phyloP scores from a whole-genome alignment of 441 rosid genomes.

The Populus hybrid region DNA sequence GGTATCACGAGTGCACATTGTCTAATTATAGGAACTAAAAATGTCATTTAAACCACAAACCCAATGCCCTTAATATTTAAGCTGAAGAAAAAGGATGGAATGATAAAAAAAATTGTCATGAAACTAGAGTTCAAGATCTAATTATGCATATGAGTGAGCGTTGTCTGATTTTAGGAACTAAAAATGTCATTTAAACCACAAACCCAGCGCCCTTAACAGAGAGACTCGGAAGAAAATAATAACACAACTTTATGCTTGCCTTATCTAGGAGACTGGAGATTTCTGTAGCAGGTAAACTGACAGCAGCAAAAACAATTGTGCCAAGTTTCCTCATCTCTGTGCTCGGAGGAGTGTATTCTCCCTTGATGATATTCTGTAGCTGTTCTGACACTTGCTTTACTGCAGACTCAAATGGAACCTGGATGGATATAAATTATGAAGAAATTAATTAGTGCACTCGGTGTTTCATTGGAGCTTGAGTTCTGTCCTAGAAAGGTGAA shows the following conservation, averaged over 20 bases:
- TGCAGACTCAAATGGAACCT: slow-evolving; percentile 81
- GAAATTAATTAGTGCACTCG: background rate
- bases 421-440: slow-evolving; percentile 11
- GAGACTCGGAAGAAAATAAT: background rate
- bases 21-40: too few relatives aligned
- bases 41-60: too few relatives aligned
- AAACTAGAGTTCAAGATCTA: too few relatives aligned
- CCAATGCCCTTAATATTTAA: background rate
- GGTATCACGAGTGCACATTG: too few relatives aligned
- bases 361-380: slow-evolving; percentile 58
- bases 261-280: slow-evolving; percentile 52
- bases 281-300: slow-evolving; percentile 55
- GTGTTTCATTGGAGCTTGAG: background rate
- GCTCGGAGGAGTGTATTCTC: slow-evolving; percentile 62
- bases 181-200: background rate
- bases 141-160: too few relatives aligned
- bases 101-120: too few relatives aligned
- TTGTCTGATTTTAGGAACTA: too few relatives aligned
- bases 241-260: slow-evolving; percentile 37
- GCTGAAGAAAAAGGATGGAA: background rate
- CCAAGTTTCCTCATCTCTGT: slow-evolving; percentile 67
- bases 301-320: slow-evolving; percentile 75
- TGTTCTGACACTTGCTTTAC: slow-evolving; percentile 73
- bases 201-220: background rate
- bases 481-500: background rate